Percentiles rank a stretch among this genome's conserved stretches.
Evolutionary conservation across 768 basidiomycete species (phyloP).

Genomic region (Harrya chromipes): DNA sequence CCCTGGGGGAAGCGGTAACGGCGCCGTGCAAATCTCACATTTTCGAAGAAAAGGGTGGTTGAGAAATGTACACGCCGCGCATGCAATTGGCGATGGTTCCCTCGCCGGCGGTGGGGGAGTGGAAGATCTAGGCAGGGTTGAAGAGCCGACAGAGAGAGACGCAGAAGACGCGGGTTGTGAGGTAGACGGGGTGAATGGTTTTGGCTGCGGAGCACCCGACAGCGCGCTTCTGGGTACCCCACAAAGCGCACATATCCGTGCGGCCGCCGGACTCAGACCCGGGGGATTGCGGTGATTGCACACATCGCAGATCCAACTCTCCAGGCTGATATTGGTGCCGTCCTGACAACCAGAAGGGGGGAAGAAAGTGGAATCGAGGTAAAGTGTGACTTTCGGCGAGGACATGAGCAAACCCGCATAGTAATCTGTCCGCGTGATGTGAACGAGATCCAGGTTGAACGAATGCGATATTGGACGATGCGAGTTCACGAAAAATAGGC

Average conservation of each 20-base stretch:
- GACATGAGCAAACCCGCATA: conserved; percentile 90
- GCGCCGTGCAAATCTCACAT: conserved; percentile 87
- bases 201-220: conserved; percentile 24
- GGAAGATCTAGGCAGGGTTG: conserved; percentile 16
- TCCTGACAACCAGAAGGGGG: conserved; percentile 27
- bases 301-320: conserved; percentile 84
- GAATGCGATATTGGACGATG: conserved; percentile 51
- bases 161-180: conserved; percentile 40
- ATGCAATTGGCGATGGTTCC: conserved; percentile 47
- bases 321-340: conserved; percentile 35
- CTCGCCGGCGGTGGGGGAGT: conserved; percentile 21
- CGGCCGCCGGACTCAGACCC: conserved; percentile 64
- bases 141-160: conserved; percentile 25
- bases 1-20: conserved; percentile 43
- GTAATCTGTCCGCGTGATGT: conserved; percentile 74
- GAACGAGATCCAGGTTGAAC: conserved; percentile 62
- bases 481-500: conserved; percentile 76
- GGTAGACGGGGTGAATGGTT: conserved; percentile 35
- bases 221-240: conserved; percentile 62
- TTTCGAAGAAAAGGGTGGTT: conserved; percentile 70
- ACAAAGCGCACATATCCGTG: conserved; percentile 75
- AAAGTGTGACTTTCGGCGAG: conserved; percentile 82
- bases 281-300: conserved; percentile 83
- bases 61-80: conserved; percentile 88
- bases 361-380: conserved; percentile 42